Evolutionary conservation across 108 stramenopile genomes (phyloP).

Genomic region (Cyclotella sp.): DNA sequence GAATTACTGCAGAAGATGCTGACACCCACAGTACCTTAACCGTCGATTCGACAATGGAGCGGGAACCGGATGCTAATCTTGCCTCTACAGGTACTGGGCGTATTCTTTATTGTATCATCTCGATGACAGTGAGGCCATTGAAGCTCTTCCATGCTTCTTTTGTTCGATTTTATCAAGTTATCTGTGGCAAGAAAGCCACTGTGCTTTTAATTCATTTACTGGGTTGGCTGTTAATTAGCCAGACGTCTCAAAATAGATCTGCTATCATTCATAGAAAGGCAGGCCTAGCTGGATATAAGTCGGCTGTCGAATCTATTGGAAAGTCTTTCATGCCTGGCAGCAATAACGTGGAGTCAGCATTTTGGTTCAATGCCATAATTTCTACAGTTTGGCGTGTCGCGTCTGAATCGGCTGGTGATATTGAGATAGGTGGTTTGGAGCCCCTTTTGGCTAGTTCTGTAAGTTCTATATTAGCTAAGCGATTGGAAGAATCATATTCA

Average conservation of each 20-base stretch:
- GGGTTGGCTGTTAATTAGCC: constrained; percentile 39
- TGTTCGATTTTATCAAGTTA: background rate
- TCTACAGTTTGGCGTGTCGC: constrained; percentile 36
- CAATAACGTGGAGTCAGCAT: constrained; percentile 29
- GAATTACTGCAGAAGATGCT: constrained; percentile 6
- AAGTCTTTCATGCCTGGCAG: constrained; percentile 8
- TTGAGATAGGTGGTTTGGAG: constrained; percentile 36
- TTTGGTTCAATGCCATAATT: constrained; percentile 48
- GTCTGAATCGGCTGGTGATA: background rate
- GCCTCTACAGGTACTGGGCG: background rate
- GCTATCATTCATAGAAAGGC: constrained; percentile 40
- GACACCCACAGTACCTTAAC: constrained; percentile 34
- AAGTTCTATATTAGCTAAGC: constrained; percentile 13
- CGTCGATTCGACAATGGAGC: constrained; percentile 18
- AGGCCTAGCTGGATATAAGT: constrained; percentile 28
- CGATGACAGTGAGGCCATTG: constrained; percentile 22
- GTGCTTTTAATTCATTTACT: constrained; percentile 34
- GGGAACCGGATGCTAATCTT: background rate
- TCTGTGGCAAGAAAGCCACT: constrained; percentile 21
- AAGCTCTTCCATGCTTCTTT: constrained; percentile 10
- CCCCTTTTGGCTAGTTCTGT: constrained; percentile 28
- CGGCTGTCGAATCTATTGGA: constrained; percentile 41
- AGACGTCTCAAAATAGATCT: constrained; percentile 44
- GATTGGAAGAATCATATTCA: constrained; percentile 29
- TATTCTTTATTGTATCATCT: background rate